Base-by-base conservation (phyloP, 257 asterid genomes). In the Scutellaria minor region DNA sequence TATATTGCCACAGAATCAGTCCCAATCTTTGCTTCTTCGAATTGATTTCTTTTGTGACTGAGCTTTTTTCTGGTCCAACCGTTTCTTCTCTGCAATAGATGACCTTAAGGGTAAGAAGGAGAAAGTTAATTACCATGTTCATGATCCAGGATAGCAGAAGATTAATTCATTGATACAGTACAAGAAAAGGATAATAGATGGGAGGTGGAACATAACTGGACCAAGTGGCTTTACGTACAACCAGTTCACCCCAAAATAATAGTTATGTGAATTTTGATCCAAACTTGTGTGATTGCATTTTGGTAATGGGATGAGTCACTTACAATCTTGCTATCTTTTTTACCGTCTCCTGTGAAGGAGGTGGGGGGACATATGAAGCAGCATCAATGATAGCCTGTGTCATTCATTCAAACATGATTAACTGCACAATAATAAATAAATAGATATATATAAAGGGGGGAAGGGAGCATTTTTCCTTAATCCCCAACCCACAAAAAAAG, bases 321-420 rank as follows among this genome's bases (percentile, higher is more conserved):
- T 83, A 93, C 98, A 93, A 57, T 75, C 87, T 86, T 9, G 66
- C 77, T 50, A 93, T 90, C 86, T 78, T 88, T 80, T 85, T 90
- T 57, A 85, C 83, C 1, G 91, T 86, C 83, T 89, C 97, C 80
- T 87, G 81, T 44, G 98, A 85, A 70, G 97, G 98, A 78, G 96
- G 91, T 12, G 97, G 97, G 8, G 98, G 96, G 12, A 93, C 96
- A 68, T 90, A 93, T 2, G 96, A 86, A 65, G 98, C 98, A 74
- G 87, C 93, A 70, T 93, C 97, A 55, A 93, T 88, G 72, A 93
- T 93, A 35, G 82, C 95, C 98, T 93, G 88, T 93, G 88, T 59
- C 78, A 66, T 70, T 31, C 78, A 68, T 72, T 56, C 12, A 18
- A 54, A 44, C 72, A 61, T 53, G 20, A 72, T 57, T 37, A 27